Evolutionary conservation across 805 yeast species (phyloP).

Genomic region (Hanseniaspora lachancei): DNA sequence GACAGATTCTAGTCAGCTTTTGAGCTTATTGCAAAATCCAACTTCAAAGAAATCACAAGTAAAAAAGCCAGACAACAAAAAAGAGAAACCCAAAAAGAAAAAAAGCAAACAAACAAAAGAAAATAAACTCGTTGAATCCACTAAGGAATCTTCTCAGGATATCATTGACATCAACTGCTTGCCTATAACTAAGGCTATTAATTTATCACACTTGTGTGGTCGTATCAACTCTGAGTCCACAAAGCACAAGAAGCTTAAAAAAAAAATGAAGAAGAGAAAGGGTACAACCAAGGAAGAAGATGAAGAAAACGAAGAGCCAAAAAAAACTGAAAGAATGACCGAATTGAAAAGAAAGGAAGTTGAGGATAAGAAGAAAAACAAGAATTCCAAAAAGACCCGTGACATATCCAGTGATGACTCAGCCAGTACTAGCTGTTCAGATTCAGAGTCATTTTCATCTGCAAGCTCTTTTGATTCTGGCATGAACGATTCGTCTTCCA

Average conservation of each 20-base stretch:
- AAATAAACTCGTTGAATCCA: neutral
- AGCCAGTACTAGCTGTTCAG: neutral
- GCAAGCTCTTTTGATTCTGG: neutral
- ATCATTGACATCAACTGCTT: conserved; percentile 6
- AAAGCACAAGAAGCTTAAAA: conserved; percentile 5
- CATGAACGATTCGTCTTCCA: neutral
- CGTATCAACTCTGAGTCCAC: conserved; percentile 2
- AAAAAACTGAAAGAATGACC: neutral
- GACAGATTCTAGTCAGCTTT: neutral
- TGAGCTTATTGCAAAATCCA: neutral
- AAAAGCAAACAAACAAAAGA: neutral
- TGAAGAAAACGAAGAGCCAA: neutral
- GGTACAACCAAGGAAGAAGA: neutral
- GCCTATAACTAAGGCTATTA: conserved; percentile 10
- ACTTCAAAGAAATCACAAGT: neutral
- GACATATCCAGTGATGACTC: neutral
- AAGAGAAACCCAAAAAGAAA: neutral
- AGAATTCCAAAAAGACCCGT: neutral
- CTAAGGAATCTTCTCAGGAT: neutral
- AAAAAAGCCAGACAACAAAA: neutral
- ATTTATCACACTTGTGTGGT: conserved; percentile 9
- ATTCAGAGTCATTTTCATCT: neutral
- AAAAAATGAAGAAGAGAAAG: conserved; percentile 8
- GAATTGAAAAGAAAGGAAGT: neutral
- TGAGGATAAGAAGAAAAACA: neutral